Evolutionary conservation across 179 eudicot genomes (phyloP).

Genomic region (Beta macrorhiza): DNA sequence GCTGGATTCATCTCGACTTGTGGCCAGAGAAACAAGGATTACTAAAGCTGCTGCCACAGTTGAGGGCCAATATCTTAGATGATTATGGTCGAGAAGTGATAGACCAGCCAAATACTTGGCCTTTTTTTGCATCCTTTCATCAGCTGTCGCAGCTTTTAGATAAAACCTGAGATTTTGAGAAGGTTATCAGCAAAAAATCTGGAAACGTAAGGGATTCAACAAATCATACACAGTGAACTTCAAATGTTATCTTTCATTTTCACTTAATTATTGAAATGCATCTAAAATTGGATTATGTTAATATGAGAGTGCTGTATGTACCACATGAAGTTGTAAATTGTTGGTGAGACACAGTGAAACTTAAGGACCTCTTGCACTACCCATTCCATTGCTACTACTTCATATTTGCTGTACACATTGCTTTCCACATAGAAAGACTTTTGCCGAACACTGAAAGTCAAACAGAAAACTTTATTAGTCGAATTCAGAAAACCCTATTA

Average conservation of each 20-base stretch:
- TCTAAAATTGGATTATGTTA: neutral
- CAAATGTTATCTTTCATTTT: neutral
- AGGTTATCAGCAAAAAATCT: neutral
- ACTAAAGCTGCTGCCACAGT: constrained; percentile 90
- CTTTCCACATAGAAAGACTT: constrained; percentile 54
- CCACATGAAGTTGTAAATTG: constrained; percentile 88
- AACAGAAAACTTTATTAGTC: constrained; percentile 11
- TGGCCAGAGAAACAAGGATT: constrained; percentile 61
- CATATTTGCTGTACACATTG: constrained; percentile 57
- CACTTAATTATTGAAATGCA: neutral
- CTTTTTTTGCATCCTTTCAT: constrained; percentile 53
- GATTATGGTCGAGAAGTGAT: constrained; percentile 68
- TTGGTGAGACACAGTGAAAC: constrained; percentile 75
- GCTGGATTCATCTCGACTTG: constrained; percentile 53
- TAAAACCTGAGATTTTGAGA: constrained; percentile 60
- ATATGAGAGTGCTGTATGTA: constrained; percentile 22
- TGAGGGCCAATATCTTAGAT: constrained; percentile 86
- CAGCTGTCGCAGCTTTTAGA: constrained; percentile 77
- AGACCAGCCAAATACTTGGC: constrained; percentile 62
- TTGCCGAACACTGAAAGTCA: constrained; percentile 57
- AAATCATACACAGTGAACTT: neutral
- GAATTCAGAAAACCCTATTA: neutral
- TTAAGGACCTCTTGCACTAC: constrained; percentile 82
- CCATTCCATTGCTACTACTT: constrained; percentile 99
- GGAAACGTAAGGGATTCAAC: neutral